Conservation (phyloP, 75 land plant species). For the Azolla pinnata region DNA sequence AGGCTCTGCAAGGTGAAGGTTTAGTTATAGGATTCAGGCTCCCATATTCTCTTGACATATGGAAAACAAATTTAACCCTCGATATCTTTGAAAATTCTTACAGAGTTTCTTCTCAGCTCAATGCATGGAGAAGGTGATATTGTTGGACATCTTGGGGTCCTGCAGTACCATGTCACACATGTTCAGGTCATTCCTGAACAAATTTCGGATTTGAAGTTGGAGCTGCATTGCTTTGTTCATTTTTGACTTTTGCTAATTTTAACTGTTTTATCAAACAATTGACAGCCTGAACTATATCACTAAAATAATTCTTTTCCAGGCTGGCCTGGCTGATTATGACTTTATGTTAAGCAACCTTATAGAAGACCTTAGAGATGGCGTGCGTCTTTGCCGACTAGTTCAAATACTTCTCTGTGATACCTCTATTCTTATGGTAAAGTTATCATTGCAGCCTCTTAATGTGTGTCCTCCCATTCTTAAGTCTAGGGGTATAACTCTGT, state of each 20-base stretch:
- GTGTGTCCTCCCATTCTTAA: not conserved
- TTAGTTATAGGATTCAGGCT: no score
- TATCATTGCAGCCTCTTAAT: not conserved
- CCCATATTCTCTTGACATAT: no score
- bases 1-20: conserved; percentile 66
- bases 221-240: not conserved
- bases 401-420: conserved; percentile 55
- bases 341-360: conserved; percentile 51
- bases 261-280: not conserved
- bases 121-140: conserved; percentile 96
- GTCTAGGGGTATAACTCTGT: conserved; percentile 1
- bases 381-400: conserved; percentile 62
- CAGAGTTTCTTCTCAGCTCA: conserved; percentile 45
- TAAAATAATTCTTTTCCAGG: conserved; percentile 23
- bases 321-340: conserved; percentile 56
- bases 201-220: not conserved
- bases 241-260: not conserved
- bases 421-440: conserved; percentile 50
- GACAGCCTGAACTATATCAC: not conserved
- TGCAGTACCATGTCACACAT: conserved; percentile 67
- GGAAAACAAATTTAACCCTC: no score
- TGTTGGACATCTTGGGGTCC: conserved; percentile 41
- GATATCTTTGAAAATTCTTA: no score
- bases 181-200: conserved; percentile 42
- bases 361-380: conserved; percentile 71